These are phyloP conservation scores for Dissophora ornata DNA, from an alignment of 192 early-diverging fungal species.

Conservation along the genomic window DNA sequence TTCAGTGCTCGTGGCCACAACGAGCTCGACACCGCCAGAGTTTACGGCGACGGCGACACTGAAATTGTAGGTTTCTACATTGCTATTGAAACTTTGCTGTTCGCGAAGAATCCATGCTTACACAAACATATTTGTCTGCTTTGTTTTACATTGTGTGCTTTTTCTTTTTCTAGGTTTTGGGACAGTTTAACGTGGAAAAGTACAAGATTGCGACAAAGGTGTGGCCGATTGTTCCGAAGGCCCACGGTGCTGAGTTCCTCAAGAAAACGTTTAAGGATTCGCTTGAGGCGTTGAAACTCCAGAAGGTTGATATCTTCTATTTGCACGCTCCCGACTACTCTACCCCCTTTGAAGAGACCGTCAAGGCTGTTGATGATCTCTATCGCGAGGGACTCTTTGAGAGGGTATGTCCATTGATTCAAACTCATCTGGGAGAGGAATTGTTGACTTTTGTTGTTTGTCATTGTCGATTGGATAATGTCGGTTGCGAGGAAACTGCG, in stretches of 20 bases:
- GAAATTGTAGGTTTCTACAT: no score
- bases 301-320: conserved; percentile 73
- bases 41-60: no score
- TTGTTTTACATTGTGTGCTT: no score
- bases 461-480: no score
- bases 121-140: no score
- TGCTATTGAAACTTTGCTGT: no score
- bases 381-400: conserved; percentile 64
- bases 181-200: not conserved
- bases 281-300: conserved; percentile 56
- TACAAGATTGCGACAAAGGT: conserved; percentile 66
- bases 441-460: not conserved
- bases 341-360: conserved; percentile 63
- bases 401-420: conserved; percentile 20
- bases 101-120: no score
- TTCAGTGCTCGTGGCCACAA: no score
- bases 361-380: conserved; percentile 66
- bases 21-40: no score
- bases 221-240: conserved; percentile 1
- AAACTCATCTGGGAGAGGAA: no score
- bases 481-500: no score
- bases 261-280: conserved; percentile 38
- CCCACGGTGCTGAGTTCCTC: conserved; percentile 53
- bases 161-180: conserved; percentile 12
- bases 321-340: conserved; percentile 71